Percentiles rank a stretch among this genome's conserved stretches.
These are phyloP conservation scores for Scheffersomyces titani DNA, from an alignment of 1,139 yeast species.

Conservation along the genomic window DNA sequence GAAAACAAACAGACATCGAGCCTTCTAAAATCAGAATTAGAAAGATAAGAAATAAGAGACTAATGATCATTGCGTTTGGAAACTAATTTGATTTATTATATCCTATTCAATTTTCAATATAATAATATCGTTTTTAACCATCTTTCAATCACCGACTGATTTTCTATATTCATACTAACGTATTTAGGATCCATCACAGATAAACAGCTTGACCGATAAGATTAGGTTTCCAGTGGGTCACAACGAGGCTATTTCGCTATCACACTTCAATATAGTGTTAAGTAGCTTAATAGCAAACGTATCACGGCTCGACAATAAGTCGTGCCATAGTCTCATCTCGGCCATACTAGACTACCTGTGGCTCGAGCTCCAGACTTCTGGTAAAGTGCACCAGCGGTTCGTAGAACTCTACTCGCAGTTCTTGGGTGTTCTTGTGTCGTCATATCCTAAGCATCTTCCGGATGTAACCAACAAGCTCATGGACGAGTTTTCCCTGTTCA, in stretches of 20 bases:
- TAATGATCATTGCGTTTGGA: too few species aligned
- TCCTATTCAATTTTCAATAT: not conserved
- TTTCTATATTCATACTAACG: constrained; percentile 19
- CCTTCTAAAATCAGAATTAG: too few species aligned
- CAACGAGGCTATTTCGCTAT: constrained; percentile 35
- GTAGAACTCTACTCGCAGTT: constrained; percentile 63
- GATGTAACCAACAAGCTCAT: constrained; percentile 74
- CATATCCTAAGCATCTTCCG: constrained; percentile 86
- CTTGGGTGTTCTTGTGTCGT: constrained; percentile 74
- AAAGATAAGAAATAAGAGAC: too few species aligned
- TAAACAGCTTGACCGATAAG: constrained; percentile 39
- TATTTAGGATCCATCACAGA: constrained; percentile 32
- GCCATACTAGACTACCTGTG: constrained; percentile 53
- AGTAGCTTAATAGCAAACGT: constrained; percentile 36
- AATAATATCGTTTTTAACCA: too few species aligned
- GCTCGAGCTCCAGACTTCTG: constrained; percentile 38
- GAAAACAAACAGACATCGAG: too few species aligned
- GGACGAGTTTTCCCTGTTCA: constrained; percentile 48
- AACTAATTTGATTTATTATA: constrained; percentile 1
- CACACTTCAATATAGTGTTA: constrained; percentile 38
- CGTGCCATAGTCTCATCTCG: constrained; percentile 32
- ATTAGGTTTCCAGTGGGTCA: constrained; percentile 34
- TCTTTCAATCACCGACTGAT: not conserved
- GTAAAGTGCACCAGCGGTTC: constrained; percentile 27
- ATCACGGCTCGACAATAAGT: constrained; percentile 38